phyloP scores from a whole-genome alignment of 164 flowering plant genomes.

The Santalum album region DNA sequence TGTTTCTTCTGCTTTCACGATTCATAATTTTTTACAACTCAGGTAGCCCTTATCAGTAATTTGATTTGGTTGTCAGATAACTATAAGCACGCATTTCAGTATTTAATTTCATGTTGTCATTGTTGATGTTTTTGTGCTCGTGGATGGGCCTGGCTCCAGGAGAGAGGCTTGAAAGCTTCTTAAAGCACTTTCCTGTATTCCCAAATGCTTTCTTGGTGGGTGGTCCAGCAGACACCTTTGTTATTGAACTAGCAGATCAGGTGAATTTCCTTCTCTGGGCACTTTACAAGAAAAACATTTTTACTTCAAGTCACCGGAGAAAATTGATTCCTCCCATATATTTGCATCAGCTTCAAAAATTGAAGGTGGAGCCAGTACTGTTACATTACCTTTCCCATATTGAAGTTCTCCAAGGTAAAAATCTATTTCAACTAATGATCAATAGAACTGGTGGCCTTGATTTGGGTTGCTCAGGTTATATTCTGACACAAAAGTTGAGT shows the following conservation, averaged over 20 bases:
- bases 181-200: constrained; percentile 63
- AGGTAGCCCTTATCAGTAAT: constrained; percentile 36
- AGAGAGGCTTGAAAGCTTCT: constrained; percentile 71
- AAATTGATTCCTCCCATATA: background rate
- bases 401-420: constrained; percentile 67
- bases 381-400: constrained; percentile 77
- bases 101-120: background rate
- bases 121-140: constrained; percentile 6
- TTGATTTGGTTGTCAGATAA: background rate
- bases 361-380: constrained; percentile 95
- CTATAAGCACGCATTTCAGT: too few species aligned
- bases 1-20: constrained; percentile 83
- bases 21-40: constrained; percentile 73
- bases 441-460: too few species aligned
- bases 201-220: constrained; percentile 88
- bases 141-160: constrained; percentile 24
- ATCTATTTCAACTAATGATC: background rate
- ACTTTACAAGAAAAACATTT: too few species aligned
- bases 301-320: too few species aligned
- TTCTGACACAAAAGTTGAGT: too few species aligned
- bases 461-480: too few species aligned
- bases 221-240: constrained; percentile 79
- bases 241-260: constrained; percentile 88
- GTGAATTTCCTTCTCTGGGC: constrained; percentile 30
- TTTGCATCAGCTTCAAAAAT: constrained; percentile 68